Evolutionary conservation across 768 basidiomycete species (phyloP).

Genomic region (Phanerochaete sordida): DNA sequence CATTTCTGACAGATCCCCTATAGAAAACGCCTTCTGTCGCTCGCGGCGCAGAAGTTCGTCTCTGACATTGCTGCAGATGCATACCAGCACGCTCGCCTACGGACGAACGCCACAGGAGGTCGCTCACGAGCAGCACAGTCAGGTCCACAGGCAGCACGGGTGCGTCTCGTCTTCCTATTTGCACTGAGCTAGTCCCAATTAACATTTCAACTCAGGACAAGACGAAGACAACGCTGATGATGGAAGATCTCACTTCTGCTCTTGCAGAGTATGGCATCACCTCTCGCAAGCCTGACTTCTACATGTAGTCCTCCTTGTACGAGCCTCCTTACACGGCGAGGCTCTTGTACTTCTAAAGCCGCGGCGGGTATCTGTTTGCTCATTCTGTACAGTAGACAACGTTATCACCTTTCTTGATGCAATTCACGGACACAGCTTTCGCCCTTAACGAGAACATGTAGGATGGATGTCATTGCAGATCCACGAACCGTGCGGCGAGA

Average conservation of each 20-base stretch:
- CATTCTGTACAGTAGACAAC: background rate
- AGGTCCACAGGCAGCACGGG: slow-evolving; percentile 64
- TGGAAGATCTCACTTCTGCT: slow-evolving; percentile 95
- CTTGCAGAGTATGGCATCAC: slow-evolving; percentile 96
- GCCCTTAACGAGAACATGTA: background rate
- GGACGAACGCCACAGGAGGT: slow-evolving; percentile 81
- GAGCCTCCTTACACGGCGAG: background rate
- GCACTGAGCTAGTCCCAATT: background rate
- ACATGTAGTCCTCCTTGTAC: slow-evolving; percentile 43
- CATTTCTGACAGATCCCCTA: slow-evolving; percentile 2
- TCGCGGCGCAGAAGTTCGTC: slow-evolving; percentile 97
- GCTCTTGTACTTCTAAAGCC: background rate
- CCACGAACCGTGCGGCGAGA: background rate
- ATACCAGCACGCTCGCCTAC: slow-evolving; percentile 95
- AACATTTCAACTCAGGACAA: slow-evolving; percentile 57
- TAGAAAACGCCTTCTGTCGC: slow-evolving; percentile 90
- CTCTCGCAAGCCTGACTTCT: slow-evolving; percentile 92
- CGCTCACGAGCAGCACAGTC: slow-evolving; percentile 58
- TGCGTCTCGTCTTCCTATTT: slow-evolving; percentile 25
- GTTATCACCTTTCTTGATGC: background rate
- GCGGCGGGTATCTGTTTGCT: background rate
- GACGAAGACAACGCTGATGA: slow-evolving; percentile 89
- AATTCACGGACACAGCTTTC: background rate
- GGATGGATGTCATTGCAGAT: background rate
- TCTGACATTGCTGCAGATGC: slow-evolving; percentile 96